Percentiles rank a stretch among this genome's conserved stretches.
phyloP scores from a whole-genome alignment of 2,329 filamentous ascomycete species.

The Truncatella angustata region DNA sequence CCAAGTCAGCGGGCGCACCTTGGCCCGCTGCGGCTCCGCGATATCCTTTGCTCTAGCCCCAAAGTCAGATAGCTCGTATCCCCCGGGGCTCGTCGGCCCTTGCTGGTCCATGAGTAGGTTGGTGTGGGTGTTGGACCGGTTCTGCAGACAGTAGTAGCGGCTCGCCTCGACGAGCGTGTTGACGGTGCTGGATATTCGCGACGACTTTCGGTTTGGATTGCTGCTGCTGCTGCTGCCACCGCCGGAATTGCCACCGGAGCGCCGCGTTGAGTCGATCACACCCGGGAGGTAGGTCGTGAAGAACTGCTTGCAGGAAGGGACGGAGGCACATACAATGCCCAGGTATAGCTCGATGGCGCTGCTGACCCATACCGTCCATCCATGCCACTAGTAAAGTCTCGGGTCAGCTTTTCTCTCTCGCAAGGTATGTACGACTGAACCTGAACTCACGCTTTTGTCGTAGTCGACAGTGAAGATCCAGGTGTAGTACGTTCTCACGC shows the following conservation, averaged over 20 bases:
- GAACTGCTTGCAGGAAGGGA: constrained; percentile 37
- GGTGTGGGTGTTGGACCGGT: background rate
- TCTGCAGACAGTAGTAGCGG: background rate
- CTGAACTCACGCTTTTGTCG: constrained; percentile 11
- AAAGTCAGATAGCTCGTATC: background rate
- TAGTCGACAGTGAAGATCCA: constrained; percentile 23
- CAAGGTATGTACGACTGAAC: no score
- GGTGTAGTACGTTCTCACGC: constrained; percentile 32
- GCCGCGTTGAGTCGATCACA: background rate
- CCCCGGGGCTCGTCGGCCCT: no score
- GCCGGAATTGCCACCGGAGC: no score
- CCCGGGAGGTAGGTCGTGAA: constrained; percentile 17
- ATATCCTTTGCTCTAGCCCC: background rate
- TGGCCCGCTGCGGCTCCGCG: background rate
- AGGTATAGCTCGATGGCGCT: constrained; percentile 36
- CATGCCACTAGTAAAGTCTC: constrained; percentile 22
- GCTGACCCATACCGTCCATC: constrained; percentile 30
- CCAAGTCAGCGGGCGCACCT: background rate
- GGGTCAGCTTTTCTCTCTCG: constrained; percentile 22
- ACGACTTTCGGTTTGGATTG: background rate
- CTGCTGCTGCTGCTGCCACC: background rate
- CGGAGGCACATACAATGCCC: constrained; percentile 37
- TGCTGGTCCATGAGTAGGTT: background rate
- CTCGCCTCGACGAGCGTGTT: background rate
- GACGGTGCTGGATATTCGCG: background rate